Base-by-base conservation (phyloP, 176 grass and related monocot genomes). In the Pharus latifolius region DNA sequence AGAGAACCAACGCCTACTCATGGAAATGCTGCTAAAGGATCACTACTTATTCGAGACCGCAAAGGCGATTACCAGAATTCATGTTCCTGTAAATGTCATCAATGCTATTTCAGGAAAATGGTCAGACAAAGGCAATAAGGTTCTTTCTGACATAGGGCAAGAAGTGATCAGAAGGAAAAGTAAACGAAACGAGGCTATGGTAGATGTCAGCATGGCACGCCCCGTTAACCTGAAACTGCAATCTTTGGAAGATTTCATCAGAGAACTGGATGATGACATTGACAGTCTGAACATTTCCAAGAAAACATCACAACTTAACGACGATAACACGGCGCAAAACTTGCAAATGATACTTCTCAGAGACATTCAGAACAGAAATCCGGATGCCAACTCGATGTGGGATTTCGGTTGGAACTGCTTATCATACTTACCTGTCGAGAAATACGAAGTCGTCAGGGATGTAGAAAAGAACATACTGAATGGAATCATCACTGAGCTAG, bases 371-470 rank as follows among this genome's bases (percentile, higher is more conserved):
- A 80, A 37, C 14, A 65, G 50, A 4, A 79, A 88, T 46, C 77
- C 87, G 11, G 95, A 94, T 81, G 63, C 79, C 34, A 94, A 91
- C 83, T 86, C 87, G 10, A 75, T 73, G 76, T 94, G 95, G 95
- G 87, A 91, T 68, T 88, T 91, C 29, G 82, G 82, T 10, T 99
- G 90, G 95, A 86, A 85, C 71, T 32, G 29, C 27, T 26, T 67
- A 0, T 28, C 20, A 10, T 30, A 59, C 45, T 40, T 84, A n/a
- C 73, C 67, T 0, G 23, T 91, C 24, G 79, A 91, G 40, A 83
- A 69, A 12, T 69, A 67, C 12, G 87, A 94, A 48, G 45, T 99
- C 6, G 47, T 67, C 13, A 91, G 38, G 74, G 90, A 91, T 78
- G 44, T 94, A 31, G 87, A 91, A 49, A 99, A 81, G 67, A 85